Evolutionary conservation across 257 asterid species (phyloP).

Genomic region (Henckelia pumila): DNA sequence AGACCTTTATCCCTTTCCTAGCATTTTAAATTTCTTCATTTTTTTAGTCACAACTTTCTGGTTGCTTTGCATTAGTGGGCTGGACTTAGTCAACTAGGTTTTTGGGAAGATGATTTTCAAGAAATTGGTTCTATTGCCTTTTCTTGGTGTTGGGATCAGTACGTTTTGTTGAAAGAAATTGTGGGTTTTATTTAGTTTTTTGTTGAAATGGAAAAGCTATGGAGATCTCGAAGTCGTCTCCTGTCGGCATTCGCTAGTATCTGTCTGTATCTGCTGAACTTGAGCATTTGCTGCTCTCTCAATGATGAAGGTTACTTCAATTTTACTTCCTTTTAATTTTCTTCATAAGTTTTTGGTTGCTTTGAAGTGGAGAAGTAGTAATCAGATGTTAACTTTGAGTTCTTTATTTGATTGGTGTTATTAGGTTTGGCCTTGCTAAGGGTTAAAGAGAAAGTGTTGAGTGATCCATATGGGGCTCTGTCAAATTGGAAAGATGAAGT

Average conservation of each 20-base stretch:
- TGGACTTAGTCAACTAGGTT: slow-evolving; percentile 41
- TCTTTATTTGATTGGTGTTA: slow-evolving; percentile 12
- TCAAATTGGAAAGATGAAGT: slow-evolving; percentile 35
- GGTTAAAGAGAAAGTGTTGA: slow-evolving; percentile 34
- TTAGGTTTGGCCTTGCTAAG: slow-evolving; percentile 47
- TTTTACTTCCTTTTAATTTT: background rate
- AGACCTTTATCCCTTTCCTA: slow-evolving; percentile 22
- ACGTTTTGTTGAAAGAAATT: slow-evolving; percentile 18
- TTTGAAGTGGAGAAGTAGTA: background rate
- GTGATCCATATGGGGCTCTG: slow-evolving; percentile 40
- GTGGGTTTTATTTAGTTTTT: slow-evolving; percentile 24
- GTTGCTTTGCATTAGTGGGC: slow-evolving; percentile 26
- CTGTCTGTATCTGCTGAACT: slow-evolving; percentile 27
- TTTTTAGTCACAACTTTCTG: slow-evolving; percentile 23
- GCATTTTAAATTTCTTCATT: slow-evolving; percentile 13
- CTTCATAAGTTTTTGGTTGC: background rate
- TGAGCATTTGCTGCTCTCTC: slow-evolving; percentile 34
- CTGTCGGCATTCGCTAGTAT: slow-evolving; percentile 21
- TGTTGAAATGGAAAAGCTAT: slow-evolving; percentile 36
- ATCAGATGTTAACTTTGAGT: background rate
- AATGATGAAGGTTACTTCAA: slow-evolving; percentile 64
- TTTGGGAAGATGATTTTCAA: slow-evolving; percentile 27
- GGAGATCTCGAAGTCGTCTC: slow-evolving; percentile 24
- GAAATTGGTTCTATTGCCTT: slow-evolving; percentile 21
- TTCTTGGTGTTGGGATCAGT: slow-evolving; percentile 22